A percentile compares a stretch with the other conserved stretches of the same genome.
These are phyloP conservation scores for Neurospora africana DNA, from an alignment of 495 filamentous ascomycete species.

Conservation along the genomic window DNA sequence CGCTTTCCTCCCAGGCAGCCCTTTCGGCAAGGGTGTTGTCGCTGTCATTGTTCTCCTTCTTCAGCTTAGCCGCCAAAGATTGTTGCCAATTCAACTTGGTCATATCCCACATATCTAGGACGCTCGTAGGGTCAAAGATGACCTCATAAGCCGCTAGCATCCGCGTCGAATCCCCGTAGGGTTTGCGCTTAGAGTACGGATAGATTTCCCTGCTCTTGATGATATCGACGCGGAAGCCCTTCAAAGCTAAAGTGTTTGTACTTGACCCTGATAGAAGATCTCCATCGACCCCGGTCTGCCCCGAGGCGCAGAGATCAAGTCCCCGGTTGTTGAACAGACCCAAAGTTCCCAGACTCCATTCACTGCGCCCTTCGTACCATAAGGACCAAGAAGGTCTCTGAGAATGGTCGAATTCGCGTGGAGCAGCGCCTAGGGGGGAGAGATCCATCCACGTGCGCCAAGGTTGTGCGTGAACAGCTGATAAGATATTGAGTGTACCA, in stretches of 20 bases:
- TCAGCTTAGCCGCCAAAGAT: neutral
- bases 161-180: neutral
- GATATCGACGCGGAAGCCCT: neutral
- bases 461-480: conserved; percentile 2
- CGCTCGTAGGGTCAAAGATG: neutral
- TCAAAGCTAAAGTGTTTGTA: neutral
- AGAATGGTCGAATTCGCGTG: neutral
- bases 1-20: too few species aligned
- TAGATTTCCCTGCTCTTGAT: neutral
- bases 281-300: neutral
- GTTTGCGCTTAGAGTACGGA: too few species aligned
- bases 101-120: neutral
- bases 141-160: neutral
- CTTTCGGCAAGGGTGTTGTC: too few species aligned
- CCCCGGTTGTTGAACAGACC: neutral
- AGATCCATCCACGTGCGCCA: neutral
- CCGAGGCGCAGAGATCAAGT: neutral
- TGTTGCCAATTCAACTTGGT: neutral
- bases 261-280: neutral
- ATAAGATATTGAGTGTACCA: conserved; percentile 2
- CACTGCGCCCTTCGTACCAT: neutral
- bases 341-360: neutral
- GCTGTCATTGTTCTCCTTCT: too few species aligned
- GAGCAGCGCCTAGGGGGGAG: neutral
- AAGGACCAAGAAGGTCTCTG: neutral